A percentile compares a stretch with the other conserved stretches of the same genome.
Conservation (phyloP, 2,329 filamentous ascomycete genomes). For the Alternaria postmessia region DNA sequence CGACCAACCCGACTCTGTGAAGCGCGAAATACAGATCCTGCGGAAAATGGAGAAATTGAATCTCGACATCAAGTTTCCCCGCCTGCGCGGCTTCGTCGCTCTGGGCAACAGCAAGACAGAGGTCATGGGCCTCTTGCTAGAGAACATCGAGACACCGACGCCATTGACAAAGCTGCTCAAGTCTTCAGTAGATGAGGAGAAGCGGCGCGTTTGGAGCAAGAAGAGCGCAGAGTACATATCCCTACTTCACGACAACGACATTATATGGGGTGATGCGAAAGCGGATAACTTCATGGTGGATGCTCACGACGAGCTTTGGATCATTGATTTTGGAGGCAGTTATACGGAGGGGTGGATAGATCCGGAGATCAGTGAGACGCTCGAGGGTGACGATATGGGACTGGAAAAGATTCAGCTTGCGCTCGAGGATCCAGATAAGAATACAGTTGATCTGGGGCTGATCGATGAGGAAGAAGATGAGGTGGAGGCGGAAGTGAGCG, state of each 20-base stretch:
- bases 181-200: constrained; percentile 13
- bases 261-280: constrained; percentile 41
- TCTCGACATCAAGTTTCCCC: constrained; percentile 22
- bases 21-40: constrained; percentile 28
- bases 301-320: constrained; percentile 46
- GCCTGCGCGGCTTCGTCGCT: constrained; percentile 20
- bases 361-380: constrained; percentile 47
- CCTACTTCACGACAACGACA: constrained; percentile 20
- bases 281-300: constrained; percentile 53
- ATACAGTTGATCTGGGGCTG: constrained; percentile 13
- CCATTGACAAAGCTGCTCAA: constrained; percentile 25
- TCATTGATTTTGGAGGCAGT: constrained; percentile 54
- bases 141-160: constrained; percentile 17
- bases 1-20: constrained; percentile 20
- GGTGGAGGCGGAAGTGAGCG: neutral
- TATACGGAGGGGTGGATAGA: constrained; percentile 54
- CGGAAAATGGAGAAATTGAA: constrained; percentile 16
- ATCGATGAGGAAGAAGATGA: constrained; percentile 1
- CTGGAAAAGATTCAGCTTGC: constrained; percentile 26
- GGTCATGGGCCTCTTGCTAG: constrained; percentile 23
- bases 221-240: constrained; percentile 22
- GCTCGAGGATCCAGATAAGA: constrained; percentile 19
- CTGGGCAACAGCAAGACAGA: constrained; percentile 21
- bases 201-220: constrained; percentile 20
- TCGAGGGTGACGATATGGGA: constrained; percentile 50